phyloP scores from a whole-genome alignment of 2,329 filamentous ascomycete species.

The Metarhizium anisopliae region DNA sequence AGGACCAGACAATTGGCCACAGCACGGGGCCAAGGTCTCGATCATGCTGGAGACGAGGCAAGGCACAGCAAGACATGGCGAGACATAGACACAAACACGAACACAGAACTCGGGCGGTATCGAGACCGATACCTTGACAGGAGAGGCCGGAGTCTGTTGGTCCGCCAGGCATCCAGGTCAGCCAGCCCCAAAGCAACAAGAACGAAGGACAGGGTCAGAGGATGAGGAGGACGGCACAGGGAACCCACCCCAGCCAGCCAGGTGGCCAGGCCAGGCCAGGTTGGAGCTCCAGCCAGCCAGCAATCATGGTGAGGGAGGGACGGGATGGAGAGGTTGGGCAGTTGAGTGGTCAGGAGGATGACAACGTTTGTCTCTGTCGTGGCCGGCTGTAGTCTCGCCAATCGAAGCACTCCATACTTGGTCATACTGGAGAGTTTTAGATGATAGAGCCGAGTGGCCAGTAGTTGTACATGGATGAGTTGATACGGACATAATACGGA shows the following conservation, averaged over 20 bases:
- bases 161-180: not conserved
- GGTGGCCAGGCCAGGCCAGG: not conserved
- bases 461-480: not conserved
- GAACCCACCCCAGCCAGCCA: constrained; percentile 4
- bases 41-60: not conserved
- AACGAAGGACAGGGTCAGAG: not conserved
- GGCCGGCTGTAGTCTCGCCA: not conserved
- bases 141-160: constrained; percentile 4
- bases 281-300: constrained; percentile 3
- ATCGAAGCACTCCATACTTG: not conserved
- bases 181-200: not conserved
- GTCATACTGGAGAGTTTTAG: not conserved
- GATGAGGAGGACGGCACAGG: not conserved
- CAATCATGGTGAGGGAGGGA: constrained; percentile 1
- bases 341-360: not conserved
- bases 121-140: not conserved
- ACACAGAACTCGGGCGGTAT: not conserved
- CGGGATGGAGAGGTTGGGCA: constrained; percentile 5
- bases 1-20: not conserved
- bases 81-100: constrained; percentile 1
- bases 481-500: not conserved
- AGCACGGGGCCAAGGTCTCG: not conserved
- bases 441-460: not conserved
- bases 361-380: not conserved
- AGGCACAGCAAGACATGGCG: constrained; percentile 8